A percentile compares a stretch with the other conserved stretches of the same genome.
Evolutionary conservation across 1,139 yeast species (phyloP).

Genomic region (Kurtzmaniella quercitrusa): DNA sequence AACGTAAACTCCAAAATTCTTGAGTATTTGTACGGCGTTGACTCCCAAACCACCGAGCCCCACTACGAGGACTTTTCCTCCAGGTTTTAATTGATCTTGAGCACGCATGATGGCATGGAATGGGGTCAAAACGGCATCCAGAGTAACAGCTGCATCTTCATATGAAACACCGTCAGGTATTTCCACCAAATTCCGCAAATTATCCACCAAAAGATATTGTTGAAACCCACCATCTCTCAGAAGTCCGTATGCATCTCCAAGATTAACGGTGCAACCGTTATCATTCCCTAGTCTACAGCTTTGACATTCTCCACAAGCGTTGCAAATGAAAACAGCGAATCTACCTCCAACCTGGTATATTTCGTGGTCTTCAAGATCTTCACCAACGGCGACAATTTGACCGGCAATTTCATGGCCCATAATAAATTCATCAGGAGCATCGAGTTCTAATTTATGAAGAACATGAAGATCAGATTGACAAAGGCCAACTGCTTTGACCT

Average conservation of each 20-base stretch:
- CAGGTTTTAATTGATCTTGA: slow-evolving; percentile 27
- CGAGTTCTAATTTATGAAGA: slow-evolving; percentile 24
- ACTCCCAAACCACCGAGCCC: slow-evolving; percentile 53
- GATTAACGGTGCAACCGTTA: slow-evolving; percentile 27
- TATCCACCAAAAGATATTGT: slow-evolving; percentile 37
- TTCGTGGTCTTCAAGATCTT: slow-evolving; percentile 21
- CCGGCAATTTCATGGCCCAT: slow-evolving; percentile 64
- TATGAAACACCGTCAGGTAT: slow-evolving; percentile 46
- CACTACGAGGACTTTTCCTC: slow-evolving; percentile 37
- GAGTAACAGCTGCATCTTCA: slow-evolving; percentile 47
- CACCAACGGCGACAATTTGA: slow-evolving; percentile 38
- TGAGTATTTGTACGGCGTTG: slow-evolving; percentile 45
- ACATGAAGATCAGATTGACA: slow-evolving; percentile 51
- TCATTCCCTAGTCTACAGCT: slow-evolving; percentile 43
- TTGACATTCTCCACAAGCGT: slow-evolving; percentile 43
- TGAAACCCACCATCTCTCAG: slow-evolving; percentile 50
- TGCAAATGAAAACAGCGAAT: slow-evolving; percentile 32
- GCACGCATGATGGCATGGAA: slow-evolving; percentile 47
- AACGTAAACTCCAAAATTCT: slow-evolving; percentile 35
- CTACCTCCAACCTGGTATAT: slow-evolving; percentile 31
- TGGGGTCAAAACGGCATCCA: slow-evolving; percentile 50
- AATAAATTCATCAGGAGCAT: slow-evolving; percentile 29
- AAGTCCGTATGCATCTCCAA: slow-evolving; percentile 34
- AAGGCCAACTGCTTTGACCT: slow-evolving; percentile 51
- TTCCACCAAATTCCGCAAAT: slow-evolving; percentile 33